A percentile compares a stretch with the other conserved stretches of the same genome.
phyloP scores from a whole-genome alignment of 2,329 filamentous ascomycete species.

The Microdochium paspali region DNA sequence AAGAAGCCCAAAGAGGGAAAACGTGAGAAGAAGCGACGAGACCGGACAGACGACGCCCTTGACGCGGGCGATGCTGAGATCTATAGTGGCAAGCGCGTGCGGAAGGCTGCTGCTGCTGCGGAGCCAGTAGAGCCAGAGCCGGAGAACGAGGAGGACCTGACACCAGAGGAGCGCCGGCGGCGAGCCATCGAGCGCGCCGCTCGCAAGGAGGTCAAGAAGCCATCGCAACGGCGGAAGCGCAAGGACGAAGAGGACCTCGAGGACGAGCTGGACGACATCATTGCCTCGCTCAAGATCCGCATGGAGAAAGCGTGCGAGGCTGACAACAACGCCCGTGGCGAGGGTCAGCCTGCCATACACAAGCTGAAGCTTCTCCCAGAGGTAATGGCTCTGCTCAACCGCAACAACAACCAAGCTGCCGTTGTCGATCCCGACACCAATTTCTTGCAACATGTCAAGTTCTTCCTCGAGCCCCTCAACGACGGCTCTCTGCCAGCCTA shows the following conservation, averaged over 20 bases:
- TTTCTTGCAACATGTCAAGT: slow-evolving; percentile 87
- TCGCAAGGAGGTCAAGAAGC: slow-evolving; percentile 79
- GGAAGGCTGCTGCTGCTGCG: slow-evolving; percentile 21
- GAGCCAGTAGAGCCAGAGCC: slow-evolving; percentile 44
- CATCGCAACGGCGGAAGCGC: slow-evolving; percentile 63
- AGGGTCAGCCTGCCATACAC: slow-evolving; percentile 73
- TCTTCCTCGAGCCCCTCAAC: slow-evolving; percentile 92
- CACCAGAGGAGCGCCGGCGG: slow-evolving; percentile 75
- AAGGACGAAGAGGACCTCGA: slow-evolving; percentile 93
- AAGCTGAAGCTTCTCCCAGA: slow-evolving; percentile 92
- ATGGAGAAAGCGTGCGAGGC: slow-evolving; percentile 88
- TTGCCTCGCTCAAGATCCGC: slow-evolving; percentile 74
- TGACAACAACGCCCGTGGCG: slow-evolving; percentile 74
- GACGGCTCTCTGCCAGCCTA: slow-evolving; percentile 93
- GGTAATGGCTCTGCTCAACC: slow-evolving; percentile 79
- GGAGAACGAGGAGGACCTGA: slow-evolving; percentile 68
- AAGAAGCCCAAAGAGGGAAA: slow-evolving; percentile 72
- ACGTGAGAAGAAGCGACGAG: slow-evolving; percentile 55
- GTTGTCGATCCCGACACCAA: slow-evolving; percentile 93
- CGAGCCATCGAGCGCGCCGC: slow-evolving; percentile 80
- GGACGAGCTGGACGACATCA: slow-evolving; percentile 80
- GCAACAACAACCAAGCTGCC: slow-evolving; percentile 74
- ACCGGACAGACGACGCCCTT: slow-evolving; percentile 41
- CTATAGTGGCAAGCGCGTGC: slow-evolving; percentile 36
- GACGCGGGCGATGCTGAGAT: slow-evolving; percentile 34